phyloP scores from a whole-genome alignment of 805 yeast genomes.

The Candida maesae region DNA sequence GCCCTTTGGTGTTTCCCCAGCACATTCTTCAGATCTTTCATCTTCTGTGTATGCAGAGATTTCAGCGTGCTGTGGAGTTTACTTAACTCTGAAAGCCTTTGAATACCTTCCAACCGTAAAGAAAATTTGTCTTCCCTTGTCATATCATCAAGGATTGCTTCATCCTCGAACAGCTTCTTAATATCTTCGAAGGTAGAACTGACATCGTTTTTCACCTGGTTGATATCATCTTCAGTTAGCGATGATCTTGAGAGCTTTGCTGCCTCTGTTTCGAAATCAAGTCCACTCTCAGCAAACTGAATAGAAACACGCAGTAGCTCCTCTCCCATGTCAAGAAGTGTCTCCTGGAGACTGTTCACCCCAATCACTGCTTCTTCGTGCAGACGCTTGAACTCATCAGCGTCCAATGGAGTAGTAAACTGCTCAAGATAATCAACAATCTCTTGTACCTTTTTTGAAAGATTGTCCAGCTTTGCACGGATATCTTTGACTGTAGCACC shows the following conservation, averaged over 20 bases:
- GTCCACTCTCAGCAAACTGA: slow-evolving; percentile 40
- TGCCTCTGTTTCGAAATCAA: slow-evolving; percentile 52
- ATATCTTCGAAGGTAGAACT: slow-evolving; percentile 28
- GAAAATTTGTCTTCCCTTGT: slow-evolving; percentile 31
- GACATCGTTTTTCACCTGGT: slow-evolving; percentile 24
- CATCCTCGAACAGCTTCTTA: slow-evolving; percentile 26
- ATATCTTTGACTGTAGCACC: slow-evolving; percentile 40
- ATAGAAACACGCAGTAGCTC: slow-evolving; percentile 41
- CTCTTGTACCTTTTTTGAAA: slow-evolving; percentile 28
- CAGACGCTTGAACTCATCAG: slow-evolving; percentile 40
- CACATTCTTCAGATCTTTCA: slow-evolving; percentile 27
- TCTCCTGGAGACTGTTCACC: slow-evolving; percentile 40
- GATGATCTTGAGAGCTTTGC: slow-evolving; percentile 35
- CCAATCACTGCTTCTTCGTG: slow-evolving; percentile 40
- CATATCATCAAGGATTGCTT: slow-evolving; percentile 13
- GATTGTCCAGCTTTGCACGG: slow-evolving; percentile 27
- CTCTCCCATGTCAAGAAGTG: slow-evolving; percentile 41
- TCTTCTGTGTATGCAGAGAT: slow-evolving; percentile 27
- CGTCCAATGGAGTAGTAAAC: slow-evolving; percentile 43
- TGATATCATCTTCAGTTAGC: slow-evolving; percentile 27
- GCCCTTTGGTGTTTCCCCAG: slow-evolving; percentile 16
- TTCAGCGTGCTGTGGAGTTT: slow-evolving; percentile 18
- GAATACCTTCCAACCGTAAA: slow-evolving; percentile 27
- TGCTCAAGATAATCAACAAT: slow-evolving; percentile 39
- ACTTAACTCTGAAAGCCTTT: slow-evolving; percentile 16